Evolutionary conservation across 768 basidiomycete genomes (phyloP), one percentile per base, ranked within the genome.

Genomic region (Galerina marginata): DNA sequence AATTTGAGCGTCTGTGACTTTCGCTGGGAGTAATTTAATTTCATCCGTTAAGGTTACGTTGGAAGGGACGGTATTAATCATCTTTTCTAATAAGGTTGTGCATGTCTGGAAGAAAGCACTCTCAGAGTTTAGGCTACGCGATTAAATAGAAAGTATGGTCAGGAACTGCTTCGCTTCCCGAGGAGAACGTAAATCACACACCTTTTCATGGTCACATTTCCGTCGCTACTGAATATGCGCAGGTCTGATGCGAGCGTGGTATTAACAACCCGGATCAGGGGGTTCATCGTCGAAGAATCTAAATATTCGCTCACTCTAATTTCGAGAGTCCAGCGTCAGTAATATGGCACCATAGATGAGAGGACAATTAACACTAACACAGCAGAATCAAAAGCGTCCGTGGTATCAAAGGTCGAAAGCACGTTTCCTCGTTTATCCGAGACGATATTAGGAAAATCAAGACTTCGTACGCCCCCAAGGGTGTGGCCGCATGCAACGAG

Each of bases 401-500:
- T 75, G 2, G 74, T 69, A 61, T 77, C 75, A 44, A 80, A 79
- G 12, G 69, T 47, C 12, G 56, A 5, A 33, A 7, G 1, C 29
- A 5, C 29, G 2, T 5, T 4, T 33, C 7, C 58, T 56, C 78
- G 40, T 69, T 15, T 52, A 47, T 69, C 62, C 4, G 65, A 56
- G 3, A 80, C 78, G 9, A 80, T 66, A 9, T 65, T 63, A 0
- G 81, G 80, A 45, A 81, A 80, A 53, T 78, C 79, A 0, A 69
- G 68, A 58, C 71, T 78, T 38, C 79, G 73, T 6, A 81, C 79
- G 43, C 77, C 76, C 20, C 81, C 81, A 3, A 83, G 56, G 3
- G 80, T 79, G 62, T 82, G 81, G 1, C 81, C 81, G 64, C 81
- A 82, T 0, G 80, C 80, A 7, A 77, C 74, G 37, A 83, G 71